phyloP scores from a whole-genome alignment of 106 monocot genomes.

The Alisma plantagoaquatica region DNA sequence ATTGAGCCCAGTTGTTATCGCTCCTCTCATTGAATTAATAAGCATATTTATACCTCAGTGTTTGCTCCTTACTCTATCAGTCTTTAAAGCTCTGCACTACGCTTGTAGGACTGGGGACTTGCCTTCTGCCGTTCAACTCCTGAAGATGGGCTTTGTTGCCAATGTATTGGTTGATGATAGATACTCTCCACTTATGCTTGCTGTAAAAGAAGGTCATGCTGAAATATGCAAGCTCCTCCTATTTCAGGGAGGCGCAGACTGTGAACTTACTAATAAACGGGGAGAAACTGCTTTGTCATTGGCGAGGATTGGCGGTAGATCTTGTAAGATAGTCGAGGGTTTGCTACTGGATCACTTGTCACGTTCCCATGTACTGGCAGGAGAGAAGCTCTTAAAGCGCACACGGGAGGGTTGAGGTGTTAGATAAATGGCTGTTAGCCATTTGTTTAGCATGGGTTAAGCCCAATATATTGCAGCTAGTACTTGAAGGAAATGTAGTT shows the following conservation, averaged over 20 bases:
- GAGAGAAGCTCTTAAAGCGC: constrained; percentile 44
- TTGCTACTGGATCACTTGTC: constrained; percentile 38
- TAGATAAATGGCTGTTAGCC: no score
- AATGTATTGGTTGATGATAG: constrained; percentile 39
- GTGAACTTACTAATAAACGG: constrained; percentile 15
- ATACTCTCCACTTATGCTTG: constrained; percentile 53
- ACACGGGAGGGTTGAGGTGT: constrained; percentile 35
- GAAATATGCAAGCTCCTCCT: constrained; percentile 41
- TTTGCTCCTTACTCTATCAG: no score
- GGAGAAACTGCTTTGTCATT: constrained; percentile 50
- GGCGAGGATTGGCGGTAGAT: constrained; percentile 20
- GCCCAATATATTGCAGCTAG: no score
- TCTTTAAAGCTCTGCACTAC: constrained; percentile 44
- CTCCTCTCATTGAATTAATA: no score
- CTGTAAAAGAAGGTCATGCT: constrained; percentile 35
- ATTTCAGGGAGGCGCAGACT: constrained; percentile 25
- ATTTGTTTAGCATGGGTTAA: no score
- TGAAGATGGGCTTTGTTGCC: constrained; percentile 33
- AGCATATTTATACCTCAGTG: no score
- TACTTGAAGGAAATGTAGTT: no score
- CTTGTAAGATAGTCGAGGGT: constrained; percentile 26
- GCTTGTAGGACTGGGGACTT: constrained; percentile 39
- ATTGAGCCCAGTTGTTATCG: no score
- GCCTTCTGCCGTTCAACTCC: constrained; percentile 25
- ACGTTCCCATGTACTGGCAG: constrained; percentile 22